Percentiles rank a stretch among this genome's conserved stretches.
Evolutionary conservation across 805 yeast genomes (phyloP).

Genomic region (Starmerella davenportii): DNA sequence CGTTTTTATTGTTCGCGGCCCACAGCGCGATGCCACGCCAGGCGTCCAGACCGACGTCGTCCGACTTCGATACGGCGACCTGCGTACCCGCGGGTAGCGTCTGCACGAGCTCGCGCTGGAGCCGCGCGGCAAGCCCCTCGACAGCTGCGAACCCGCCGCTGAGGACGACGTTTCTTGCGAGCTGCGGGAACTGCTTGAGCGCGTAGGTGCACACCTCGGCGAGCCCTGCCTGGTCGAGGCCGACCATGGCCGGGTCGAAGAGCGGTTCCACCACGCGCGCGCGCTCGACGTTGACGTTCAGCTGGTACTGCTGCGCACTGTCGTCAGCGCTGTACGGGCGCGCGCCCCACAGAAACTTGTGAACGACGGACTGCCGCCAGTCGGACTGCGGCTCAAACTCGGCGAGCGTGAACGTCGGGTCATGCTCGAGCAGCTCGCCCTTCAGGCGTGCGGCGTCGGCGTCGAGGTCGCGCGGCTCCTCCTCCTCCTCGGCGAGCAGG

Average conservation of each 20-base stretch:
- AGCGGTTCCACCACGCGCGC: slow-evolving; percentile 81
- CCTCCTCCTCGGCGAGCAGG: slow-evolving; percentile 35
- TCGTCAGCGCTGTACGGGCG: slow-evolving; percentile 67
- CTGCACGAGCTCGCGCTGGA: slow-evolving; percentile 48
- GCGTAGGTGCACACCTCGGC: slow-evolving; percentile 56
- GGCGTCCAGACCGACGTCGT: slow-evolving; percentile 57
- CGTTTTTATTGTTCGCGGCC: slow-evolving; percentile 29
- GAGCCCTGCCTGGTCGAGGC: slow-evolving; percentile 92
- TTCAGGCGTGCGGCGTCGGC: slow-evolving; percentile 33
- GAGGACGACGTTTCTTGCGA: slow-evolving; percentile 45
- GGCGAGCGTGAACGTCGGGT: slow-evolving; percentile 70
- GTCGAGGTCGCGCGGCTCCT: slow-evolving; percentile 53
- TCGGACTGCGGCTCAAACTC: slow-evolving; percentile 68
- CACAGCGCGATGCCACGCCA: slow-evolving; percentile 92
- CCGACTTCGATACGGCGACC: slow-evolving; percentile 43
- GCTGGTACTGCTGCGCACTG: slow-evolving; percentile 72
- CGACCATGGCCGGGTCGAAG: slow-evolving; percentile 86
- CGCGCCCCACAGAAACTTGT: slow-evolving; percentile 79
- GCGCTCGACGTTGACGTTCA: slow-evolving; percentile 79
- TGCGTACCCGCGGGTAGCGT: slow-evolving; percentile 53
- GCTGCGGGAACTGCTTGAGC: slow-evolving; percentile 27
- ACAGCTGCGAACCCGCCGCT: slow-evolving; percentile 73
- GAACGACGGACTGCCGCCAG: slow-evolving; percentile 66
- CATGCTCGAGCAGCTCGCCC: slow-evolving; percentile 57
- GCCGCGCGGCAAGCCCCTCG: slow-evolving; percentile 46